phyloP scores from a whole-genome alignment of 2,329 filamentous ascomycete genomes.

The Aspergillus fijiensis region DNA sequence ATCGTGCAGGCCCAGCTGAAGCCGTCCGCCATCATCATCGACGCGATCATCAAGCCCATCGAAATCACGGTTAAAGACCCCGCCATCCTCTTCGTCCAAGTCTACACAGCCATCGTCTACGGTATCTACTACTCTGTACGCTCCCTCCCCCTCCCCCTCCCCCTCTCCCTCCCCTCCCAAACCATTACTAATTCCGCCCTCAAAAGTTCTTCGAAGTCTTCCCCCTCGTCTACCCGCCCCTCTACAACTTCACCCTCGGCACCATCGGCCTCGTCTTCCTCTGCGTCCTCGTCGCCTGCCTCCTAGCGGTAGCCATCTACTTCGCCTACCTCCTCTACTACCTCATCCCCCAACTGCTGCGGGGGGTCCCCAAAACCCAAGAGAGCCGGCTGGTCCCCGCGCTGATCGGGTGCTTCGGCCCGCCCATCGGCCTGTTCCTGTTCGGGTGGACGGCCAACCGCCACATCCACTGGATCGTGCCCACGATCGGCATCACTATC shows the following conservation, averaged over 20 bases:
- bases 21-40: not conserved
- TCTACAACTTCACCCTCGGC: constrained; percentile 60
- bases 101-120: constrained; percentile 61
- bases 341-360: constrained; percentile 48
- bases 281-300: constrained; percentile 57
- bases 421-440: constrained; percentile 58
- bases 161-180: too few relatives aligned
- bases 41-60: constrained; percentile 62
- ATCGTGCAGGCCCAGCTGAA: constrained; percentile 50
- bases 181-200: too few relatives aligned
- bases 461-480: constrained; percentile 30
- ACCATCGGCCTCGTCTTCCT: constrained; percentile 60
- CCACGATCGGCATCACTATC: constrained; percentile 39
- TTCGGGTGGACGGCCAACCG: constrained; percentile 29
- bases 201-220: constrained; percentile 62
- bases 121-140: constrained; percentile 42
- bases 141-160: not conserved
- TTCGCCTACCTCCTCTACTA: constrained; percentile 53
- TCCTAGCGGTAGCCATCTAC: constrained; percentile 54
- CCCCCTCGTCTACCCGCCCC: constrained; percentile 59
- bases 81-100: constrained; percentile 60
- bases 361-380: constrained; percentile 30
- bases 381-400: constrained; percentile 56
- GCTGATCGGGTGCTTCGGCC: constrained; percentile 51
- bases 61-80: constrained; percentile 63